These are phyloP conservation scores for Pistacia vera DNA, from an alignment of 345 rosid species.

Conservation along the genomic window DNA sequence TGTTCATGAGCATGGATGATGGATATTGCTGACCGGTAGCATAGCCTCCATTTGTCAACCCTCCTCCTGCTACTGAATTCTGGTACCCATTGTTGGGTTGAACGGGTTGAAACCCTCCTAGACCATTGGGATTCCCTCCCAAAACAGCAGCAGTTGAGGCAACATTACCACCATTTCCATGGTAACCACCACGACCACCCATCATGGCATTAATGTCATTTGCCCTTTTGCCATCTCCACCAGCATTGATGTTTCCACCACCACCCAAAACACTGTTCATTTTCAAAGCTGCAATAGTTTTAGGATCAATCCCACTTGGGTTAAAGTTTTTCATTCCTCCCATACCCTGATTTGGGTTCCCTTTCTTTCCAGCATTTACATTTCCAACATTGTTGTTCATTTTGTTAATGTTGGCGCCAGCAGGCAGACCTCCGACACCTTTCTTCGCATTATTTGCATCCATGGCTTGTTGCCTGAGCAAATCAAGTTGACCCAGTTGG, in stretches of 20 bases:
- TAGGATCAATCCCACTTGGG: slow-evolving; percentile 44
- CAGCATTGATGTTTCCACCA: slow-evolving; percentile 27
- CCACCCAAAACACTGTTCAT: slow-evolving; percentile 44
- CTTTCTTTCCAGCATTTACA: slow-evolving; percentile 51
- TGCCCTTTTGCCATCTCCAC: slow-evolving; percentile 33
- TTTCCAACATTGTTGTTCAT: slow-evolving; percentile 39
- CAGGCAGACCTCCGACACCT: slow-evolving; percentile 28
- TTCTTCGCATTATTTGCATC: slow-evolving; percentile 49
- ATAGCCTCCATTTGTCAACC: slow-evolving; percentile 33
- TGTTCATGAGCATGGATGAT: slow-evolving; percentile 45
- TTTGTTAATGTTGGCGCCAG: slow-evolving; percentile 23
- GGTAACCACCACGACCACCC: slow-evolving; percentile 51
- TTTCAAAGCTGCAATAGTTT: slow-evolving; percentile 55
- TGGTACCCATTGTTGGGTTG: slow-evolving; percentile 37
- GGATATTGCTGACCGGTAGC: slow-evolving; percentile 35
- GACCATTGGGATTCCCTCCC: slow-evolving; percentile 36
- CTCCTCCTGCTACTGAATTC: slow-evolving; percentile 28
- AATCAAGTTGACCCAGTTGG: slow-evolving; percentile 28
- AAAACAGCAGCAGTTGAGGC: slow-evolving; percentile 20
- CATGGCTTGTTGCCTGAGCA: slow-evolving; percentile 43
- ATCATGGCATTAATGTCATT: slow-evolving; percentile 53
- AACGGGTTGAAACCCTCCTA: slow-evolving; percentile 30
- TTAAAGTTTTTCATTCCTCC: slow-evolving; percentile 36
- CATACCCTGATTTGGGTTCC: slow-evolving; percentile 52
- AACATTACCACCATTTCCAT: slow-evolving; percentile 29